These are phyloP conservation scores for Entomortierella parvispora DNA, from an alignment of 192 early-diverging fungal species.

Conservation along the genomic window DNA sequence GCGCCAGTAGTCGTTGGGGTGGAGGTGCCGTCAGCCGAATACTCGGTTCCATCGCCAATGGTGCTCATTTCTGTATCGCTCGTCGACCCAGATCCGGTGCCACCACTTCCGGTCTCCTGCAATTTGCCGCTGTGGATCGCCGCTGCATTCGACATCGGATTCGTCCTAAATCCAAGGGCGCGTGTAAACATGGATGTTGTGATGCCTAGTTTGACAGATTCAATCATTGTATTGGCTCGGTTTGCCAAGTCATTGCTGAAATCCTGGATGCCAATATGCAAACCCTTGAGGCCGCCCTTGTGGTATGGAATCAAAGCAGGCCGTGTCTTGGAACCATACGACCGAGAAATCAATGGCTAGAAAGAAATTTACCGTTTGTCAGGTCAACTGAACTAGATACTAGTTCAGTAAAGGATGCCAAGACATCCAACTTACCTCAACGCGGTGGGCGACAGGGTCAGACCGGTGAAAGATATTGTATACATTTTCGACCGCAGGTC, in stretches of 20 bases:
- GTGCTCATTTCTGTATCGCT: conserved; percentile 22
- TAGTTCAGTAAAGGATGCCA: not conserved
- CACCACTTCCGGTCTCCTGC: conserved; percentile 10
- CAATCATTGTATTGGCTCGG: conserved; percentile 72
- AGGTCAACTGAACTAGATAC: too few relatives aligned
- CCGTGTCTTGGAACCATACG: conserved; percentile 66
- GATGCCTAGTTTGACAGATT: conserved; percentile 63
- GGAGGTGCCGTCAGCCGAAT: not conserved
- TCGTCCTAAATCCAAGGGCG: conserved; percentile 46
- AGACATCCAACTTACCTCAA: conserved; percentile 18
- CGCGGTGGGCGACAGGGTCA: conserved; percentile 32
- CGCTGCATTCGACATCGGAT: conserved; percentile 25
- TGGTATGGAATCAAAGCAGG: conserved; percentile 81
- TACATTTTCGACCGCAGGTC: conserved; percentile 74
- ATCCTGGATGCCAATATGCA: conserved; percentile 74
- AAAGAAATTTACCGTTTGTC: too few relatives aligned
- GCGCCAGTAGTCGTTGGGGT: not conserved
- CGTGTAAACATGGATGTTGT: conserved; percentile 69
- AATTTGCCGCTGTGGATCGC: conserved; percentile 24
- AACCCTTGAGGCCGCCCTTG: conserved; percentile 82
- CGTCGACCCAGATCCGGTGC: conserved; percentile 2
- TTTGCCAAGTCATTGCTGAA: conserved; percentile 75
- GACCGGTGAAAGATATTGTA: conserved; percentile 86
- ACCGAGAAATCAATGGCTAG: conserved; percentile 74
- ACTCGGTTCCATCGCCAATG: conserved; percentile 18